Conservation (phyloP, 306 rosid species). For the Cyclanthera cordifolia region DNA sequence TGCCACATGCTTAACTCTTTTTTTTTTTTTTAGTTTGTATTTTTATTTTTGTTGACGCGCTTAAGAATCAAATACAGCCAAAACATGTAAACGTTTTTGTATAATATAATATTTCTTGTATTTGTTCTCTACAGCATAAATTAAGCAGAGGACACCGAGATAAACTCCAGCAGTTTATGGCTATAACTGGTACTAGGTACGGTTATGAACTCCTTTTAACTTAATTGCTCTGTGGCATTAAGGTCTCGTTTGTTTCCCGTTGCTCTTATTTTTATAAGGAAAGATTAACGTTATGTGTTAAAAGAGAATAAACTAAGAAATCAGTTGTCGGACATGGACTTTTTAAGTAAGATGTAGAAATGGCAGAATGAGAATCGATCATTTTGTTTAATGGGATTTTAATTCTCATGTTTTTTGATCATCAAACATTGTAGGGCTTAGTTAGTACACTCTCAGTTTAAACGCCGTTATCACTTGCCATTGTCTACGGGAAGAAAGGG, state of each 20-base stretch:
- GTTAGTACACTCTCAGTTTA: neutral
- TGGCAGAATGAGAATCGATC: neutral
- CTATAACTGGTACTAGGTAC: slow-evolving; percentile 91
- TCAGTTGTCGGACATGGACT: neutral
- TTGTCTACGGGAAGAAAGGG: neutral
- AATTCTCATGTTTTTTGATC: neutral
- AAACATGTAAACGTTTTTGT: neutral
- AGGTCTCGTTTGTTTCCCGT: neutral
- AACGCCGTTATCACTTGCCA: neutral
- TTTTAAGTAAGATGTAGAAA: neutral
- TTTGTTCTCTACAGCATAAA: slow-evolving; percentile 51
- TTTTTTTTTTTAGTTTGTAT: too few species aligned
- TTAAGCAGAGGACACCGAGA: slow-evolving; percentile 89
- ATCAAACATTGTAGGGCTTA: neutral
- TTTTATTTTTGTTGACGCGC: neutral
- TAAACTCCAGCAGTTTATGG: slow-evolving; percentile 85
- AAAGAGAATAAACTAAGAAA: neutral
- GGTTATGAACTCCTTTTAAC: slow-evolving; percentile 2
- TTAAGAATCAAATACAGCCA: neutral
- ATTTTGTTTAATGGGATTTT: neutral
- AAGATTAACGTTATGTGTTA: neutral
- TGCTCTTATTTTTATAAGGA: neutral
- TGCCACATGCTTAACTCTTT: neutral
- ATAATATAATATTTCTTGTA: neutral
- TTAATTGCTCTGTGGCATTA: neutral